These are phyloP conservation scores for Trichoderma sp. DNA, from an alignment of 2,329 filamentous ascomycete genomes.

Conservation along the genomic window DNA sequence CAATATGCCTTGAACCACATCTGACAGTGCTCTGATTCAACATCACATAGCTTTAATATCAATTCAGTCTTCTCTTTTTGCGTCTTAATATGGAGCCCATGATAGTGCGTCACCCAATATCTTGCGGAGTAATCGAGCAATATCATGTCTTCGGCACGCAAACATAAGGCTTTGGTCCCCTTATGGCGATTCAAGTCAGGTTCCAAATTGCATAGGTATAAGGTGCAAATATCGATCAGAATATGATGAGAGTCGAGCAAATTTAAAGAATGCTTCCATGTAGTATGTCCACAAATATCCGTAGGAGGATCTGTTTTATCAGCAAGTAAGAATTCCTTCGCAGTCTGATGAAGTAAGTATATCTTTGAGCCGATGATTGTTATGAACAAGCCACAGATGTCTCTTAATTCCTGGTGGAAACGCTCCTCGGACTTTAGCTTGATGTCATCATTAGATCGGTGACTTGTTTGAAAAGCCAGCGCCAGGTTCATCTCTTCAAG, in stretches of 20 bases:
- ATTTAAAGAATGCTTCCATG: constrained; percentile 30
- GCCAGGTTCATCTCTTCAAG: constrained; percentile 34
- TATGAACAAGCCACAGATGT: constrained; percentile 41
- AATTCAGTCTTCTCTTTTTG: background rate
- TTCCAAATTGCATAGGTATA: constrained; percentile 17
- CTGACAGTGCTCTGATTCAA: background rate
- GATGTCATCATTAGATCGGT: constrained; percentile 26
- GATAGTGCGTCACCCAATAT: no score
- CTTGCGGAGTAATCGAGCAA: constrained; percentile 30
- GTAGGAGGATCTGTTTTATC: background rate
- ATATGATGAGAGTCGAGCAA: constrained; percentile 28
- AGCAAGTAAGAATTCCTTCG: constrained; percentile 32
- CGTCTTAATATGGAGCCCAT: no score
- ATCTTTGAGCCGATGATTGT: constrained; percentile 30
- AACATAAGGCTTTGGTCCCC: background rate
- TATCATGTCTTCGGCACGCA: background rate
- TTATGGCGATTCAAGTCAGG: background rate
- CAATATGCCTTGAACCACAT: constrained; percentile 11
- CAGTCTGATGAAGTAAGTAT: constrained; percentile 35
- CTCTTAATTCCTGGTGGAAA: constrained; percentile 31
- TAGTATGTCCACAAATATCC: background rate
- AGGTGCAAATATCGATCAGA: constrained; percentile 31
- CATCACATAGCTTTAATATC: constrained; percentile 1
- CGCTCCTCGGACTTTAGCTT: constrained; percentile 12
- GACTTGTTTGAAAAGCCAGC: constrained; percentile 24